Evolutionary conservation across 2,329 filamentous ascomycete species (phyloP).

Genomic region (Pseudogymnoascus sp.): DNA sequence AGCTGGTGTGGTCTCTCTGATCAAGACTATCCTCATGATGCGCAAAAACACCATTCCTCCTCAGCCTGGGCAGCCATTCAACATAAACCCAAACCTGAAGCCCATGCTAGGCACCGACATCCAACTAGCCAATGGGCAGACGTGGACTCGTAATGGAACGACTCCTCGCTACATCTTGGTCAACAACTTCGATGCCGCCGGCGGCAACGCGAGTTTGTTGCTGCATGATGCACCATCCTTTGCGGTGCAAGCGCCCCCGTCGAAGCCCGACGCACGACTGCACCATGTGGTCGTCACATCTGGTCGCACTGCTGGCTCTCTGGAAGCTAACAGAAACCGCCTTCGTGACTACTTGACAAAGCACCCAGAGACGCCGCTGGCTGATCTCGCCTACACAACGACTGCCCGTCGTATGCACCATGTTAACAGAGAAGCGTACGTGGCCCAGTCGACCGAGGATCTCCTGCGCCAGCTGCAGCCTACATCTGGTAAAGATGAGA

Average conservation of each 20-base stretch:
- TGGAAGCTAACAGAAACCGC: conserved; percentile 22
- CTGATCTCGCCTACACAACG: conserved; percentile 35
- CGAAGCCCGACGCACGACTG: conserved; percentile 32
- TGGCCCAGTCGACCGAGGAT: neutral
- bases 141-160: neutral
- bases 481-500: conserved; percentile 39
- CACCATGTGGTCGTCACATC: conserved; percentile 38
- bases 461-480: conserved; percentile 30
- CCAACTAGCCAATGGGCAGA: neutral
- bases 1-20: neutral
- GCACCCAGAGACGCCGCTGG: conserved; percentile 15
- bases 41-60: neutral
- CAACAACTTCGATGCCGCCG: conserved; percentile 43
- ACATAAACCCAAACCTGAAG: neutral
- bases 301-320: conserved; percentile 33
- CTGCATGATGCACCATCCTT: conserved; percentile 18
- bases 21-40: conserved; percentile 10
- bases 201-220: conserved; percentile 20
- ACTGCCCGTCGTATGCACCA: conserved; percentile 46
- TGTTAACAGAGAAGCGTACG: conserved; percentile 42
- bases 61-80: neutral
- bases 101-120: neutral
- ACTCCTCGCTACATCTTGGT: neutral
- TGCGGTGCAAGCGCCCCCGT: conserved; percentile 23
- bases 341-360: conserved; percentile 14